phyloP scores from a whole-genome alignment of 2,329 filamentous ascomycete species.

The Cytospora paraplurivora region DNA sequence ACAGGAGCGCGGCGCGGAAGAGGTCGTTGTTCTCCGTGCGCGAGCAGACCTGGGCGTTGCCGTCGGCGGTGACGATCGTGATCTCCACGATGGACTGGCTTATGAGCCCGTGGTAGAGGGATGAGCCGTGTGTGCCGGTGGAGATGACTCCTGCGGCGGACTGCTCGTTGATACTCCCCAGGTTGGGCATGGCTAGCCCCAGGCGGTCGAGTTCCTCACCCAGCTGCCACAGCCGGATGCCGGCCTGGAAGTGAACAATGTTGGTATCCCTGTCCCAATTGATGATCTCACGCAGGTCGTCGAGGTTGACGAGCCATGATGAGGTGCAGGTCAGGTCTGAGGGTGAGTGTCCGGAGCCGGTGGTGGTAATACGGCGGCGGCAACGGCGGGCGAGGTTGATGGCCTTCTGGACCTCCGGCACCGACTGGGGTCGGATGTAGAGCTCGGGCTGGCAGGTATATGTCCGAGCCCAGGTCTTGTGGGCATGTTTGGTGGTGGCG shows the following conservation, averaged over 20 bases:
- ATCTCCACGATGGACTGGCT: constrained; percentile 76
- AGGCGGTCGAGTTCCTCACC: constrained; percentile 72
- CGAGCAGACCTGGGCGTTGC: constrained; percentile 70
- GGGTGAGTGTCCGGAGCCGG: constrained; percentile 28
- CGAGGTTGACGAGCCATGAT: constrained; percentile 63
- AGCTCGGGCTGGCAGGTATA: constrained; percentile 89
- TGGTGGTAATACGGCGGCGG: constrained; percentile 77
- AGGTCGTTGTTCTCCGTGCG: constrained; percentile 70
- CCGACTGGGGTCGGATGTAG: constrained; percentile 80
- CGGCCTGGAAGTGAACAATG: constrained; percentile 78
- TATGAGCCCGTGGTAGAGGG: constrained; percentile 78
- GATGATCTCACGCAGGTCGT: constrained; percentile 75
- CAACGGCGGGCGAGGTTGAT: constrained; percentile 79
- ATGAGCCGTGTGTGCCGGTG: constrained; percentile 92
- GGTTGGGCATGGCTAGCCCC: constrained; percentile 84
- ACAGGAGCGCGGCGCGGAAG: constrained; percentile 85
- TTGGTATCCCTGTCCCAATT: constrained; percentile 67
- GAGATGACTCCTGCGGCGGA: constrained; percentile 89
- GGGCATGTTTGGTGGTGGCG: constrained; percentile 69
- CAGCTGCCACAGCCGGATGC: constrained; percentile 78
- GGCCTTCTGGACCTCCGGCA: constrained; percentile 81
- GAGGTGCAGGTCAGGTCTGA: constrained; percentile 30
- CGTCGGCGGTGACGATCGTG: constrained; percentile 80
- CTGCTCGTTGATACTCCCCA: constrained; percentile 94
- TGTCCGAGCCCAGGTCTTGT: constrained; percentile 93